These are phyloP conservation scores for Cryptomeria japonica DNA, from an alignment of 75 land plant species.

Conservation along the genomic window DNA sequence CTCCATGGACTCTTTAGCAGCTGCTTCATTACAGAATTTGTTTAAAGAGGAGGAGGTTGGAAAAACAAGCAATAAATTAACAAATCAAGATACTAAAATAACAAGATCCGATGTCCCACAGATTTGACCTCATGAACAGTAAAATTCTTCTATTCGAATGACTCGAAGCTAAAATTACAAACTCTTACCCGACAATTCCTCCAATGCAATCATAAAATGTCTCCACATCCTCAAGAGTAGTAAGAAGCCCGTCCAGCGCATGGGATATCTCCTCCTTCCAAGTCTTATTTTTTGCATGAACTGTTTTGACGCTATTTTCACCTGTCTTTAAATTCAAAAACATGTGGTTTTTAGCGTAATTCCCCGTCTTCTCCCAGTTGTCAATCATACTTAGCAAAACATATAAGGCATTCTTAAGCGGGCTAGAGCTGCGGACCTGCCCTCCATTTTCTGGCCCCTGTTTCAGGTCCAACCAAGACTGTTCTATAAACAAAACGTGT, in stretches of 20 bases:
- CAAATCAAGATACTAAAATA: too few species aligned
- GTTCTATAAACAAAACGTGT: conserved; percentile 53
- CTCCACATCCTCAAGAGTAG: conserved; percentile 63
- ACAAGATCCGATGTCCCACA: too few species aligned
- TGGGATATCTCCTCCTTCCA: conserved; percentile 6
- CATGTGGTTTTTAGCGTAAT: background rate
- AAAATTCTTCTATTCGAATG: too few species aligned
- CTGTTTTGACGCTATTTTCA: background rate
- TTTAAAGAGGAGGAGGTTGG: too few species aligned
- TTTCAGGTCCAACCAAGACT: conserved; percentile 13
- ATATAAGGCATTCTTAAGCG: conserved; percentile 50
- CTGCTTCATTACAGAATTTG: too few species aligned
- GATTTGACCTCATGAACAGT: too few species aligned
- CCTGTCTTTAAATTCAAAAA: background rate
- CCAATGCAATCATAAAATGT: conserved; percentile 93
- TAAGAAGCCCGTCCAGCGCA: conserved; percentile 47
- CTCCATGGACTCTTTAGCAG: too few species aligned
- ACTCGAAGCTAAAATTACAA: background rate
- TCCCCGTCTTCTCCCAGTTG: conserved; percentile 36
- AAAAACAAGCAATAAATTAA: too few species aligned
- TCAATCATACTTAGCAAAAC: conserved; percentile 59
- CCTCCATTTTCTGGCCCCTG: conserved; percentile 8
- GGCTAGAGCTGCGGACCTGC: conserved; percentile 21
- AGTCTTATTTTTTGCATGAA: background rate
- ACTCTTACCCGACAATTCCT: conserved; percentile 90